phyloP scores from a whole-genome alignment of 192 early-diverging fungal species.

The Coemansia sp. region DNA sequence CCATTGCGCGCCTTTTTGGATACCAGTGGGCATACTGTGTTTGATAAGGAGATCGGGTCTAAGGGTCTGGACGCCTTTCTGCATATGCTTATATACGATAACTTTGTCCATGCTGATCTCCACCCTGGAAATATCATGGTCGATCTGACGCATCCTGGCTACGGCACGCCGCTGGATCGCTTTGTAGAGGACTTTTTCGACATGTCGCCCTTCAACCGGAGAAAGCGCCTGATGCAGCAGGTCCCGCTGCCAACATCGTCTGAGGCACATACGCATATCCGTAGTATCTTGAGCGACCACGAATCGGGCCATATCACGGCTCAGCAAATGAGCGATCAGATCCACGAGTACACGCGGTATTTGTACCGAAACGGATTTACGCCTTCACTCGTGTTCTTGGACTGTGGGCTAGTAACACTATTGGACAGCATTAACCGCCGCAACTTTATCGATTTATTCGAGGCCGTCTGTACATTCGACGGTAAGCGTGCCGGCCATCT shows the following conservation, averaged over 20 bases:
- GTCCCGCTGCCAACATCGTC: constrained; percentile 17
- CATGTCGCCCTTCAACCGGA: constrained; percentile 43
- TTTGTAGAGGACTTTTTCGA: constrained; percentile 53
- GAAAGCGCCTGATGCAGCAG: constrained; percentile 8
- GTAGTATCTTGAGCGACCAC: constrained; percentile 20
- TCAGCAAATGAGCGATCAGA: constrained; percentile 11
- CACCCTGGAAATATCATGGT: constrained; percentile 95
- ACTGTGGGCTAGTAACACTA: constrained; percentile 85
- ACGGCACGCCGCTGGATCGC: constrained; percentile 55
- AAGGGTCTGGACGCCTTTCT: constrained; percentile 81
- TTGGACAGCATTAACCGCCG: constrained; percentile 70
- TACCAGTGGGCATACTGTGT: constrained; percentile 57
- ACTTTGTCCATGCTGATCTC: constrained; percentile 92
- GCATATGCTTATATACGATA: constrained; percentile 92
- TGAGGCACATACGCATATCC: constrained; percentile 35
- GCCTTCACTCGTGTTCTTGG: constrained; percentile 81
- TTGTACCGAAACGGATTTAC: constrained; percentile 70
- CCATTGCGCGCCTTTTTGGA: constrained; percentile 75
- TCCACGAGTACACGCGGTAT: constrained; percentile 33
- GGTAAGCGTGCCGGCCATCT: constrained; percentile 77
- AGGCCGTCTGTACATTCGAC: constrained; percentile 83
- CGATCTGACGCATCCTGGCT: constrained; percentile 67
- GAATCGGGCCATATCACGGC: constrained; percentile 18
- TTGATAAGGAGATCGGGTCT: constrained; percentile 75
- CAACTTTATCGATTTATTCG: constrained; percentile 92